A percentile compares a stretch with the other conserved stretches of the same genome.
phyloP scores from a whole-genome alignment of 495 filamentous ascomycete genomes.

The Xanthoparmelia taractica region DNA sequence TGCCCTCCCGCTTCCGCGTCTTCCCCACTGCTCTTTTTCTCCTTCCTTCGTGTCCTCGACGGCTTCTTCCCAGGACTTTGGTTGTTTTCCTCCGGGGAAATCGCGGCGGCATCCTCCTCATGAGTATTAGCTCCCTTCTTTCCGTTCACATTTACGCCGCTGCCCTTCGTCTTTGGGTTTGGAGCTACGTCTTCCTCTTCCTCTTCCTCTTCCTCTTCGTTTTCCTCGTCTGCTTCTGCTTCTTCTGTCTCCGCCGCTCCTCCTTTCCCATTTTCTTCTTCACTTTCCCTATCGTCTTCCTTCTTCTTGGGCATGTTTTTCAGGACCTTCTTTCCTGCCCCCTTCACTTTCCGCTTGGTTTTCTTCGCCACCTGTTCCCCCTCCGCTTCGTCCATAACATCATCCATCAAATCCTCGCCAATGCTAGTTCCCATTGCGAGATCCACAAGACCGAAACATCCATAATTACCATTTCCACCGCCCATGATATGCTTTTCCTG shows the following conservation, averaged over 20 bases:
- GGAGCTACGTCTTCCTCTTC: constrained; percentile 6
- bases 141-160: background rate
- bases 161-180: background rate
- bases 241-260: too few species aligned
- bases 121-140: constrained; percentile 24
- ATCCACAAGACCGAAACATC: constrained; percentile 70
- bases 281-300: background rate
- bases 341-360: constrained; percentile 36
- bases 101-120: constrained; percentile 20
- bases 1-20: constrained; percentile 18
- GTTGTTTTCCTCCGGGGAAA: constrained; percentile 23
- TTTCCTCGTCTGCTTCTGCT: background rate
- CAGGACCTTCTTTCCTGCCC: constrained; percentile 32
- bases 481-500: constrained; percentile 59
- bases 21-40: constrained; percentile 14
- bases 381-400: constrained; percentile 50
- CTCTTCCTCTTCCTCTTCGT: background rate
- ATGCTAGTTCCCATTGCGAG: constrained; percentile 64
- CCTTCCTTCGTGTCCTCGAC: constrained; percentile 22
- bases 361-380: constrained; percentile 50
- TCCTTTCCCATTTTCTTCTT: background rate
- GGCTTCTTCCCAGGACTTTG: constrained; percentile 26
- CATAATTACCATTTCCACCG: constrained; percentile 63
- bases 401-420: constrained; percentile 47
- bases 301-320: constrained; percentile 7